Evolutionary conservation across 179 eudicot genomes (phyloP).

Genomic region (Amaranthus tricolor): DNA sequence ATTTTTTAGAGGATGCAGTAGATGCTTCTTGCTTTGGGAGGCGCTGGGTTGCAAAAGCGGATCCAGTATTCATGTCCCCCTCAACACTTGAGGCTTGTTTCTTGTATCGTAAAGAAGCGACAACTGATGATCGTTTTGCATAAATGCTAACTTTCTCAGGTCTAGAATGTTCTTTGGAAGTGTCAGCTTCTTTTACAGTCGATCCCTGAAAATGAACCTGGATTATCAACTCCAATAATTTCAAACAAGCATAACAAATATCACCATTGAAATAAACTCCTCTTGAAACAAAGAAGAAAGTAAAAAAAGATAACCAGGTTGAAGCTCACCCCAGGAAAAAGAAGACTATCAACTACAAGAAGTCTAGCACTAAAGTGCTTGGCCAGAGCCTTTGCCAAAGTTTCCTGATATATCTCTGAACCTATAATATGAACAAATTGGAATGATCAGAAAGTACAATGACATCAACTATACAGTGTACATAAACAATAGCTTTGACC

Average conservation of each 20-base stretch:
- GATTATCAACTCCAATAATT: slow-evolving; percentile 4
- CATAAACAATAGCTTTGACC: background rate
- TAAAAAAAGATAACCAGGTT: background rate
- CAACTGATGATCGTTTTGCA: slow-evolving; percentile 54
- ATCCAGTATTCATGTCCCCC: slow-evolving; percentile 74
- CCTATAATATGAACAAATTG: slow-evolving; percentile 38
- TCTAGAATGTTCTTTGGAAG: slow-evolving; percentile 55
- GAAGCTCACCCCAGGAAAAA: slow-evolving; percentile 72
- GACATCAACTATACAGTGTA: background rate
- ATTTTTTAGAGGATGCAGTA: slow-evolving; percentile 80
- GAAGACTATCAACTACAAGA: slow-evolving; percentile 73
- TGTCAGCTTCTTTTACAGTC: slow-evolving; percentile 52
- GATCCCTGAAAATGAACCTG: slow-evolving; percentile 47
- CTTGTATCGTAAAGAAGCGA: slow-evolving; percentile 53
- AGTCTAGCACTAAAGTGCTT: slow-evolving; percentile 73
- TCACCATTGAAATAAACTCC: background rate
- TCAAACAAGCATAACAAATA: background rate
- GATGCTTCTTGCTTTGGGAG: slow-evolving; percentile 84
- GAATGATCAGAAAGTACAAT: slow-evolving; percentile 3
- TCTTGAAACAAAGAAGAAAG: background rate
- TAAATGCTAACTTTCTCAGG: slow-evolving; percentile 61
- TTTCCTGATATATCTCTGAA: slow-evolving; percentile 95
- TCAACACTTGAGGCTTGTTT: slow-evolving; percentile 87
- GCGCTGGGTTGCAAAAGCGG: slow-evolving; percentile 60
- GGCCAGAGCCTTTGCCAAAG: slow-evolving; percentile 76